Percentiles rank a stretch among this genome's conserved stretches.
Evolutionary conservation across 371 early-diverging fungal species (phyloP).

Genomic region (Entomophthora muscae): DNA sequence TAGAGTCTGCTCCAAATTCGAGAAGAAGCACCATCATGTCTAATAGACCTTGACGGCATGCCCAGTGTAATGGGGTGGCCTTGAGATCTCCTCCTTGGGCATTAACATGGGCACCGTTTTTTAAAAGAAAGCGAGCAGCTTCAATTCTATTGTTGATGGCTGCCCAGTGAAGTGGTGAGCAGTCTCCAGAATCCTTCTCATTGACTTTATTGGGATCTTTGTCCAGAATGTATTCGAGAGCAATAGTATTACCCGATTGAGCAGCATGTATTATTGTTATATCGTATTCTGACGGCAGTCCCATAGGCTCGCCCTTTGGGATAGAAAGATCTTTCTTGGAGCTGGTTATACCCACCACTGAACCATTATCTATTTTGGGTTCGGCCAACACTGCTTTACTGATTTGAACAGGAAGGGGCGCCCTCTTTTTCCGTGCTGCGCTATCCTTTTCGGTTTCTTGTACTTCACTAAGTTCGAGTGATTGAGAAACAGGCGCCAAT

Average conservation of each 20-base stretch:
- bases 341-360: not conserved
- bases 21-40: constrained; percentile 50
- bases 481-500: too few relatives aligned
- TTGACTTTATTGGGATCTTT: constrained; percentile 23
- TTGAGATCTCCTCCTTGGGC: constrained; percentile 51
- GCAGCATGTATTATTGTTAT: constrained; percentile 42
- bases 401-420: not conserved
- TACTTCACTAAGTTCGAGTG: too few relatives aligned
- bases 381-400: not conserved
- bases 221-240: constrained; percentile 28
- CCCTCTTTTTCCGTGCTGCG: not conserved
- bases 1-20: constrained; percentile 58
- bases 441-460: not conserved
- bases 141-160: constrained; percentile 55
- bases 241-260: constrained; percentile 37
- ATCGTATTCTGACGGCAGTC: constrained; percentile 12
- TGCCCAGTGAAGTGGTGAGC: constrained; percentile 65
- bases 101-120: constrained; percentile 60
- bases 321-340: not conserved
- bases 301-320: constrained; percentile 4
- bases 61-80: constrained; percentile 87
- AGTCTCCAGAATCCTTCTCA: constrained; percentile 39
- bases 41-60: constrained; percentile 45
- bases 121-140: constrained; percentile 58
- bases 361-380: not conserved